Base-by-base conservation (phyloP, 371 early-diverging fungal genomes). In the Globomyces sp. region DNA sequence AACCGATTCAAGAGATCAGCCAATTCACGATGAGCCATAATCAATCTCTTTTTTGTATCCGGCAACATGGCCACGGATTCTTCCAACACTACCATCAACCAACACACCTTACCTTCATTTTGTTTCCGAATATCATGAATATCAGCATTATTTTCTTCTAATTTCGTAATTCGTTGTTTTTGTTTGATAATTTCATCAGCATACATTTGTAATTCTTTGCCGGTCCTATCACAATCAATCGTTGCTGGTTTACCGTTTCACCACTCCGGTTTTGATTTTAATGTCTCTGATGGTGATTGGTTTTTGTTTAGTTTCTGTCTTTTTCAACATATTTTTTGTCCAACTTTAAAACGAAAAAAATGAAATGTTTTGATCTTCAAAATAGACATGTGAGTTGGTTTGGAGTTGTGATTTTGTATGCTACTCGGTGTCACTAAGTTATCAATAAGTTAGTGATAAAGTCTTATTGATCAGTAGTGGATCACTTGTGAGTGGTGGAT, bases 91-190 rank as follows among this genome's bases (percentile, higher is more conserved):
- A 39, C 55, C 6, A 39, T 55, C 55, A 39, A 55, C 6, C 40
- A 55, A 39, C 8, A 55, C 36, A 39, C 24, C 24, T 24, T 55
- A 55, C 40, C 39, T 39, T 9, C 40, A 55, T 39, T 40, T 39
- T 55, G 55, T 55, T 55, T 55, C 40, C 40, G 36, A 13, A 55
- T 55, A 55, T 55, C 55, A 37, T 55, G 55, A 55, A 55, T 55
- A 55, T 55, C 55, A 55, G 55, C 55, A 39, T 55, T 39, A 39
- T 55, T 36, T 9, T 55, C 55, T 55, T 55, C 6, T 39, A 55
- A 13, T 39, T 39, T 55, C 13, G 36, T 36, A 13, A 55, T 55
- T 9, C 40, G 55, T 36, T 9, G 6, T 55, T 4, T 34, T n/a
- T 55, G 55, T 39, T 55, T 34, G 8, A 39, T 9, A 39, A 40